phyloP scores from a whole-genome alignment of 2,329 filamentous ascomycete species.

The Arthrobotrys conoides region DNA sequence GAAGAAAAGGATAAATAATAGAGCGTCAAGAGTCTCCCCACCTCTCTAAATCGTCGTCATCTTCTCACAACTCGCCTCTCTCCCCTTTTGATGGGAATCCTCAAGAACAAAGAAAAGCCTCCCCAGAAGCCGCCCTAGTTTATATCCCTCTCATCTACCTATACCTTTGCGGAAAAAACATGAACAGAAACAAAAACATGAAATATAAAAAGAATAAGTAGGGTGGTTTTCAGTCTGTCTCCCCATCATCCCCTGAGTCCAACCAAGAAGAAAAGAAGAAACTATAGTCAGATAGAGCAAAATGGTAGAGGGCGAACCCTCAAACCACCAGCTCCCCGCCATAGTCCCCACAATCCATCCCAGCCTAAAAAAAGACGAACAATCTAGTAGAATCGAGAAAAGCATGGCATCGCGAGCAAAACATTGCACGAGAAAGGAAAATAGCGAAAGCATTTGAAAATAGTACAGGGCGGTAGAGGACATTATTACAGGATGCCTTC shows the following conservation, averaged over 20 bases:
- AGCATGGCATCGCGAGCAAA: constrained; percentile 16
- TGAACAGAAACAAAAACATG: constrained; percentile 29
- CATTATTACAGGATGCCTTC: constrained; percentile 58
- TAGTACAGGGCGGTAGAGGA: constrained; percentile 45
- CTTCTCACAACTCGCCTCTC: constrained; percentile 59
- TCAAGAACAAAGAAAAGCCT: constrained; percentile 53
- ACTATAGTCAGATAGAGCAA: not conserved
- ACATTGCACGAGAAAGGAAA: constrained; percentile 17
- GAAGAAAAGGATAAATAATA: constrained; percentile 20
- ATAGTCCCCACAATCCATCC: not conserved
- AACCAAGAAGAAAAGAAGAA: constrained; percentile 28
- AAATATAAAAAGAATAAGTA: constrained; percentile 60
- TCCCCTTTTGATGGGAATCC: constrained; percentile 48
- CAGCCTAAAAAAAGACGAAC: constrained; percentile 25
- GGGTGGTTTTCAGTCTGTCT: constrained; percentile 59
- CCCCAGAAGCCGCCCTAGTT: constrained; percentile 64
- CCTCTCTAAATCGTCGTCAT: constrained; percentile 23
- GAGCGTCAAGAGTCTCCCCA: constrained; percentile 59
- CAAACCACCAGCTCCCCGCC: constrained; percentile 1
- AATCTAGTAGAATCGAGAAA: constrained; percentile 37
- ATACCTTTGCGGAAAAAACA: constrained; percentile 56
- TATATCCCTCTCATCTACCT: constrained; percentile 43
- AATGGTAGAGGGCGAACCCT: constrained; percentile 2
- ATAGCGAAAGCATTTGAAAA: constrained; percentile 46
- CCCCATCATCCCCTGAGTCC: constrained; percentile 47